These are phyloP conservation scores for Mycena indigotica DNA, from an alignment of 768 basidiomycete genomes.

Conservation along the genomic window DNA sequence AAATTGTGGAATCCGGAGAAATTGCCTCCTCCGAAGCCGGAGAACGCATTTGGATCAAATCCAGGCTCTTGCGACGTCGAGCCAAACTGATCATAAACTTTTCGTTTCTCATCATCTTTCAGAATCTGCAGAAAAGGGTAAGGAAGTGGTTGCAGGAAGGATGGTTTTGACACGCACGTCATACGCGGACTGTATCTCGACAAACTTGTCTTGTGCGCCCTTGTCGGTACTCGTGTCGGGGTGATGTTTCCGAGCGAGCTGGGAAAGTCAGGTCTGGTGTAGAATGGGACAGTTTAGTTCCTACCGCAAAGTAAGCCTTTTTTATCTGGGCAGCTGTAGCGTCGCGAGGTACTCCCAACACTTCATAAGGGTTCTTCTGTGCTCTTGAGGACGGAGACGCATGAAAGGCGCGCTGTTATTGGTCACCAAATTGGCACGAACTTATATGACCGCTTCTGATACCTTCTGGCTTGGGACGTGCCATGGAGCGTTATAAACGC, in stretches of 20 bases:
- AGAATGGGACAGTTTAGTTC: constrained; percentile 31
- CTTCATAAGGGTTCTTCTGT: constrained; percentile 84
- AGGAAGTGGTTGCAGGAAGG: constrained; percentile 19
- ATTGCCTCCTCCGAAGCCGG: constrained; percentile 53
- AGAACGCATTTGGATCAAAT: constrained; percentile 88
- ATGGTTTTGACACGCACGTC: constrained; percentile 58
- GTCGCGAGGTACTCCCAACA: constrained; percentile 86
- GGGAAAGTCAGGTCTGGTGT: constrained; percentile 20
- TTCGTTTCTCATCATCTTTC: constrained; percentile 93
- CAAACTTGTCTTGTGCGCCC: constrained; percentile 86
- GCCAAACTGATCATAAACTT: constrained; percentile 90
- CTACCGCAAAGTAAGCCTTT: constrained; percentile 93
- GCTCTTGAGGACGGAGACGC: constrained; percentile 57
- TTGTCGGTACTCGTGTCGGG: constrained; percentile 97
- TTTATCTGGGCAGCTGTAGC: constrained; percentile 89
- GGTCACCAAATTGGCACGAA: constrained; percentile 10
- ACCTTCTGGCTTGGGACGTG: constrained; percentile 40
- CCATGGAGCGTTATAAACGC: constrained; percentile 32
- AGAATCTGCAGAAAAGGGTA: constrained; percentile 58
- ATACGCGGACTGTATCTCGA: constrained; percentile 96
- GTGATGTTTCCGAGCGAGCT: constrained; percentile 98
- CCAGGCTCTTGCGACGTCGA: constrained; percentile 90
- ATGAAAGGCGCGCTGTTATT: constrained; percentile 72
- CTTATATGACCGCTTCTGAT: constrained; percentile 27
- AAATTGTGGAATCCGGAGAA: constrained; percentile 78